A percentile compares a stretch with the other conserved stretches of the same genome.
Conservation (phyloP, 805 yeast species). For the Brettanomyces anomalus region DNA sequence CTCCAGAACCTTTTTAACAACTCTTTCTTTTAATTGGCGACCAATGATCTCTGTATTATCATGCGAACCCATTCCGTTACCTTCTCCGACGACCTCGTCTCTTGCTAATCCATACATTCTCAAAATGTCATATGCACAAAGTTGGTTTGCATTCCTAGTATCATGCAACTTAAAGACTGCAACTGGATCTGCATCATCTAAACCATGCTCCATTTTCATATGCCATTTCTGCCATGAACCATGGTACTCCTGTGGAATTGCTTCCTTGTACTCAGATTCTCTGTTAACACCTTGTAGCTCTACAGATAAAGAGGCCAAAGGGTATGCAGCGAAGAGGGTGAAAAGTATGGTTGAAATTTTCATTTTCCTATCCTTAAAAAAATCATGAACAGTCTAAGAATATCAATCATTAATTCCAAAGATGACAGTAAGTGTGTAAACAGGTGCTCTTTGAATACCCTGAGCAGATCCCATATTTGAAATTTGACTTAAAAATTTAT, state of each 20-base stretch:
- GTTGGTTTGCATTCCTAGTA: constrained; percentile 44
- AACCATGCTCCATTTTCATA: constrained; percentile 80
- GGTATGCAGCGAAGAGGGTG: background rate
- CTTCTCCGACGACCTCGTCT: constrained; percentile 71
- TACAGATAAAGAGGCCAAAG: background rate
- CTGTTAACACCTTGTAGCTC: constrained; percentile 4
- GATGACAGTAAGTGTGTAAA: no score
- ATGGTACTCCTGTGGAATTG: constrained; percentile 38
- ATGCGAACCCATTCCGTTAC: constrained; percentile 82
- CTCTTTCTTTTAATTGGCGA: constrained; percentile 44
- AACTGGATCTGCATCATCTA: constrained; percentile 64
- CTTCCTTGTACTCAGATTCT: constrained; percentile 28
- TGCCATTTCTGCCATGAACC: constrained; percentile 79
- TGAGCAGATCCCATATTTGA: no score
- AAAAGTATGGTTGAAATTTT: background rate
- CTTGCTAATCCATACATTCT: constrained; percentile 74
- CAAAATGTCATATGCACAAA: constrained; percentile 57
- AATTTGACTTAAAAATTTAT: no score
- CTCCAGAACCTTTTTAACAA: constrained; percentile 43
- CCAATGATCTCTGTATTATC: constrained; percentile 54
- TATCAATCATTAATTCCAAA: no score
- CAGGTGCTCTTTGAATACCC: no score
- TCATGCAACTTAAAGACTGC: constrained; percentile 81
- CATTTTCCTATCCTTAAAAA: background rate
- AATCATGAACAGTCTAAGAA: background rate